Base-by-base conservation (phyloP, 306 rosid genomes). In the Bauhinia variegata region DNA sequence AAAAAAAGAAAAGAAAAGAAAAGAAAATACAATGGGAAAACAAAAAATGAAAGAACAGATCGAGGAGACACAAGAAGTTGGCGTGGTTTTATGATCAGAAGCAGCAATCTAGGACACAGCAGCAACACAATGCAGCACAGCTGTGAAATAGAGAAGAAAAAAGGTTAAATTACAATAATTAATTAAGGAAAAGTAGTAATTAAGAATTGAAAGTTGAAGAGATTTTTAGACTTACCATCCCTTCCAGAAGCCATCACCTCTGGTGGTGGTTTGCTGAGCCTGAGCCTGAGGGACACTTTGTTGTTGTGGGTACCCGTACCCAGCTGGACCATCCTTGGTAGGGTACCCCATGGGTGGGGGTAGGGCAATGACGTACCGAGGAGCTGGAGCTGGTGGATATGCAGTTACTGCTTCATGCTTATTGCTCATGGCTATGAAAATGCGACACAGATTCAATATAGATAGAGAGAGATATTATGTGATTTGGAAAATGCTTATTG, bases 161-260 rank as follows among this genome's bases (percentile, higher is more conserved):
- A n/a, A n/a, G n/a, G n/a, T n/a, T n/a, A n/a, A n/a, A n/a, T n/a
- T n/a, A n/a, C n/a, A n/a, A n/a, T n/a, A n/a, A n/a, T n/a, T n/a
- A n/a, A n/a, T n/a, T n/a, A n/a, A n/a, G n/a, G n/a, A n/a, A n/a
- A n/a, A 50, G 46, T 39, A 38, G 32, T 31, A 2, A 31, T 5
- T 3, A 8, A 23, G 28, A 23, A 23, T 23, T 23, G 28, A 23
- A 18, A 11, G 34, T 5, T 1, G 28, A 2, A 64, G 13, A 30
- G 37, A 48, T 48, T n/a, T 13, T 23, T 23, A 23, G 28, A 64
- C 80, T 69, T 7, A 84, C 89, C 87, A 83, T 73, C 87, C 82
- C 37, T 79, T 72, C 82, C 75, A 83, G 23, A 83, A 83, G 8
- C 84, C 84, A 47, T 82, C 84, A 47, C 84, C 84, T 41, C 58